These are phyloP conservation scores for Aspergillus quadricinctus DNA, from an alignment of 2,329 filamentous ascomycete genomes.

Conservation along the genomic window DNA sequence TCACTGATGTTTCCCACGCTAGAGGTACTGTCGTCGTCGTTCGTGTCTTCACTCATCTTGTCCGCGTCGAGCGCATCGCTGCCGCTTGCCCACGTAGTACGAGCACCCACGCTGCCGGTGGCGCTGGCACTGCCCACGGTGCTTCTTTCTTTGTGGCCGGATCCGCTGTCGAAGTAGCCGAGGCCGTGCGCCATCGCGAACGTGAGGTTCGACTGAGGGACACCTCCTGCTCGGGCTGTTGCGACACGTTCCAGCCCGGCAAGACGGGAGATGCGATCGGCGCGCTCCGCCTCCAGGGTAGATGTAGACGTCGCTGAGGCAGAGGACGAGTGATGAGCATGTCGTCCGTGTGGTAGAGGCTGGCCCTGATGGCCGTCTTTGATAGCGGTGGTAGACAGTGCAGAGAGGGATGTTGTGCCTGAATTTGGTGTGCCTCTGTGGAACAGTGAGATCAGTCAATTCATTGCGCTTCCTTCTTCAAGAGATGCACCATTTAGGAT, in stretches of 20 bases:
- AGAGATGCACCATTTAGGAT: slow-evolving; percentile 2
- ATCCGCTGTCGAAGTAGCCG: slow-evolving; percentile 76
- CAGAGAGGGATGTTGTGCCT: slow-evolving; percentile 84
- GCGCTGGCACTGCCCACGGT: slow-evolving; percentile 89
- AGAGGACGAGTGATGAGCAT: slow-evolving; percentile 52
- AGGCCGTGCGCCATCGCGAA: slow-evolving; percentile 44
- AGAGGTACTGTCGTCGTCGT: slow-evolving; percentile 56
- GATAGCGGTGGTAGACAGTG: slow-evolving; percentile 89
- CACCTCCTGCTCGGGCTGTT: slow-evolving; percentile 58
- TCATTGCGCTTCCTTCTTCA: not conserved
- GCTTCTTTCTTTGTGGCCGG: slow-evolving; percentile 72
- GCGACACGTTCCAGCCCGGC: slow-evolving; percentile 86
- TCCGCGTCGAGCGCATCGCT: slow-evolving; percentile 55
- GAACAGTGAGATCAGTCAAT: slow-evolving; percentile 14
- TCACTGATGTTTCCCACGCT: slow-evolving; percentile 78
- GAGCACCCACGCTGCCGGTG: slow-evolving; percentile 65
- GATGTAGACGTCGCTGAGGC: slow-evolving; percentile 58
- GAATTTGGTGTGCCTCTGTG: slow-evolving; percentile 88
- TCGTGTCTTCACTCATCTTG: slow-evolving; percentile 63
- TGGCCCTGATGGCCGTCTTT: slow-evolving; percentile 92
- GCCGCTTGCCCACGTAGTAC: slow-evolving; percentile 64
- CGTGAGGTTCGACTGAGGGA: slow-evolving; percentile 26
- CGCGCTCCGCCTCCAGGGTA: slow-evolving; percentile 84
- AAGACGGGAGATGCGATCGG: slow-evolving; percentile 90
- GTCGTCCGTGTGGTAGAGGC: slow-evolving; percentile 56